Percentiles rank a stretch among this genome's conserved stretches.
Conservation (phyloP, 2,329 filamentous ascomycete genomes). For the Diaporthe citriasiana region DNA sequence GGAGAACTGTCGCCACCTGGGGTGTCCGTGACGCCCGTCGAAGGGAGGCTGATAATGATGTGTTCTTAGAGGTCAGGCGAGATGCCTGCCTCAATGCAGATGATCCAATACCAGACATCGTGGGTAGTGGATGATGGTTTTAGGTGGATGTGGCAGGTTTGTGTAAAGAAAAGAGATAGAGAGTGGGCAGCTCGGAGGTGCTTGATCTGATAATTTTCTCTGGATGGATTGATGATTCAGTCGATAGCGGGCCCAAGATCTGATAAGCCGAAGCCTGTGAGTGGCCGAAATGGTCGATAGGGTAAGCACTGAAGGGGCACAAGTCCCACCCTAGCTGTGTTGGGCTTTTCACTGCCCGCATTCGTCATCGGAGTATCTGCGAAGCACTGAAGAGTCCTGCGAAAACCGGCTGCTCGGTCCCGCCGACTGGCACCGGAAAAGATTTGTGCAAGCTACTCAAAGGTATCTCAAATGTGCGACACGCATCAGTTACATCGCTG, state of each 20-base stretch:
- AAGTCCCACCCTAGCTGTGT: constrained; percentile 2
- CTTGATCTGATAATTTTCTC: constrained; percentile 37
- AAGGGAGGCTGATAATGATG: constrained; percentile 53
- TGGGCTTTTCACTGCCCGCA: neutral
- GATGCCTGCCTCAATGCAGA: constrained; percentile 82
- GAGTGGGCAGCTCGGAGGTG: constrained; percentile 31
- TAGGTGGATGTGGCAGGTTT: neutral
- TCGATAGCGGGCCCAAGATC: constrained; percentile 23
- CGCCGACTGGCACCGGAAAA: neutral
- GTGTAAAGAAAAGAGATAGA: constrained; percentile 38
- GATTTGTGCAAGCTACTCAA: neutral
- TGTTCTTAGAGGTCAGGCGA: constrained; percentile 63
- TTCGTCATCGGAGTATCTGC: neutral
- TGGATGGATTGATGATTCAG: constrained; percentile 34
- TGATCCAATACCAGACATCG: constrained; percentile 77
- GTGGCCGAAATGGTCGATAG: neutral
- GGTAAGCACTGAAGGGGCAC: neutral
- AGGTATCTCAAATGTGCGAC: neutral
- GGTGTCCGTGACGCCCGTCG: constrained; percentile 52
- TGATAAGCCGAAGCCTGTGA: constrained; percentile 9
- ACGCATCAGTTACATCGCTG: neutral
- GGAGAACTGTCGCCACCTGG: constrained; percentile 51
- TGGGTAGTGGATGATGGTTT: constrained; percentile 37
- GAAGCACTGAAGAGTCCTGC: neutral
- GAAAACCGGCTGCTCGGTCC: neutral